phyloP scores from a whole-genome alignment of 169 alveolate species.

The Plasmodium relictum region DNA sequence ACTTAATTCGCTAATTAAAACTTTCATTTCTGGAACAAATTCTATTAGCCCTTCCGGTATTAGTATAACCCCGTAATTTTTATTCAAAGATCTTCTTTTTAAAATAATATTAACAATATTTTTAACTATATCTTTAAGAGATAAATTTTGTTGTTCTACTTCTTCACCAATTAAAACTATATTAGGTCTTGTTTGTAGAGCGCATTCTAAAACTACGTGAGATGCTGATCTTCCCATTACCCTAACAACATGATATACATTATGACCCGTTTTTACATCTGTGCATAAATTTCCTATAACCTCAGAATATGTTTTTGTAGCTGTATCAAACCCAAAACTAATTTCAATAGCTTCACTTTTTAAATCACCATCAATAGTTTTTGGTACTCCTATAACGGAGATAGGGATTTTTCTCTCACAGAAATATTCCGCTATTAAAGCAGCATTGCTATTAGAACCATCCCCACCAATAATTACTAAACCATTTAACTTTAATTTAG shows the following conservation, averaged over 20 bases:
- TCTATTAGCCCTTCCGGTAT: constrained; percentile 99
- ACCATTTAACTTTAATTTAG: constrained; percentile 96
- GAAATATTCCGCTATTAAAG: constrained; percentile 97
- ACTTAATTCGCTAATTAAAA: constrained; percentile 94
- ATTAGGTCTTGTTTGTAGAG: constrained; percentile 96
- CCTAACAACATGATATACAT: constrained; percentile 96
- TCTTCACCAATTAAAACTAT: constrained; percentile 96
- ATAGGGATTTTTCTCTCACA: constrained; percentile 78
- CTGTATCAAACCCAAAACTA: constrained; percentile 99
- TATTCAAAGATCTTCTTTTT: constrained; percentile 91
- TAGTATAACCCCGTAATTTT: constrained; percentile 96
- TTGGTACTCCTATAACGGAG: constrained; percentile 97
- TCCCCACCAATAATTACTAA: constrained; percentile 99
- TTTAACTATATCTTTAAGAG: constrained; percentile 91
- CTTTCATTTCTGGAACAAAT: constrained; percentile 95
- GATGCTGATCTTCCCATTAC: constrained; percentile 99
- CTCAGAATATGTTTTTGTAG: constrained; percentile 96
- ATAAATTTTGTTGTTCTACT: constrained; percentile 90
- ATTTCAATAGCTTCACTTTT: constrained; percentile 96
- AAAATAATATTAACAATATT: constrained; percentile 93
- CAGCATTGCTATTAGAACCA: constrained; percentile 99
- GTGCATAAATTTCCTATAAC: constrained; percentile 95
- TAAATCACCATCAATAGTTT: constrained; percentile 99
- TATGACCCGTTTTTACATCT: constrained; percentile 93
- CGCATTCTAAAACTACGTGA: constrained; percentile 97